A percentile compares a stretch with the other conserved stretches of the same genome.
Evolutionary conservation across 225 moss, liverwort and hornwort species (phyloP).

Genomic region (Straminergon stramineum): DNA sequence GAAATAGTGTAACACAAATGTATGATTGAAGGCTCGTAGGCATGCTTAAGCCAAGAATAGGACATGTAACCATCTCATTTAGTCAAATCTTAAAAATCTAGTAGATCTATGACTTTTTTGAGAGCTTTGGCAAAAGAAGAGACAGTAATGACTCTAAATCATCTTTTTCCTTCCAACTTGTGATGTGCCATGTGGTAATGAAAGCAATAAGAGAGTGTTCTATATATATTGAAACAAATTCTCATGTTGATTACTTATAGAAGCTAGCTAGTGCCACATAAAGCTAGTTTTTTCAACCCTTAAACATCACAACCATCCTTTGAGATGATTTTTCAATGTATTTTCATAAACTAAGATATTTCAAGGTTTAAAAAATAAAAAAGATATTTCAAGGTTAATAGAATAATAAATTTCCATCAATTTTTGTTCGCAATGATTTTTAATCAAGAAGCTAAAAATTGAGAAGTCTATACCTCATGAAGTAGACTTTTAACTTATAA

Average conservation of each 20-base stretch:
- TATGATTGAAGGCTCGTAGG: background rate
- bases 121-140: background rate
- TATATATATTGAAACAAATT: background rate
- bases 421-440: background rate
- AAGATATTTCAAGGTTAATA: background rate
- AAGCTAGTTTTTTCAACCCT: background rate
- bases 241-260: background rate
- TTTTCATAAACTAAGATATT: background rate
- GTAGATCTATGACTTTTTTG: background rate
- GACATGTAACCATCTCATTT: background rate
- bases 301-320: background rate
- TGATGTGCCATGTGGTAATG: background rate
- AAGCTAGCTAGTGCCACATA: background rate
- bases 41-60: background rate
- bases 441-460: background rate
- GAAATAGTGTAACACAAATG: accelerated
- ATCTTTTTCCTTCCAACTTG: background rate
- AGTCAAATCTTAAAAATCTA: background rate
- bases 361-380: too few species aligned
- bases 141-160: background rate
- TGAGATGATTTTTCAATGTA: accelerated
- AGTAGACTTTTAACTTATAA: background rate
- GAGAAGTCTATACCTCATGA: background rate
- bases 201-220: background rate
- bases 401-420: background rate